Percentiles rank a stretch among this genome's conserved stretches.
Conservation (phyloP, 345 rosid species). For the Bruguiera parviflora region DNA sequence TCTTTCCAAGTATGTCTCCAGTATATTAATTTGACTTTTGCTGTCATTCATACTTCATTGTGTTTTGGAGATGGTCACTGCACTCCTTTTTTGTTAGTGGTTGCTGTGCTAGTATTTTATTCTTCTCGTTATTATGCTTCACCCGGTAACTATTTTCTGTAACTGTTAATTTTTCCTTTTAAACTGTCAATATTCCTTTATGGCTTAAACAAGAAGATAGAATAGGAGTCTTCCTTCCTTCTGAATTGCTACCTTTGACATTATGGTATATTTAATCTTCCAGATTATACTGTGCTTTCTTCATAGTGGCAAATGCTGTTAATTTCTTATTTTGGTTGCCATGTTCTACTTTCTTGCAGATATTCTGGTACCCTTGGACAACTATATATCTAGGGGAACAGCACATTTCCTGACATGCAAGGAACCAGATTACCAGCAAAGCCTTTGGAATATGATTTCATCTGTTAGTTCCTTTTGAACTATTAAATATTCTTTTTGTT, state of each 20-base stretch:
- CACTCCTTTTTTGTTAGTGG: background rate
- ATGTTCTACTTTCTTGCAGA: conserved; percentile 40
- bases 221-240: background rate
- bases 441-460: conserved; percentile 90
- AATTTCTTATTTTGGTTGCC: conserved; percentile 5
- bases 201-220: background rate
- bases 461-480: conserved; percentile 49
- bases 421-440: conserved; percentile 94
- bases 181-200: too few relatives aligned
- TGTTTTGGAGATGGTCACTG: background rate
- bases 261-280: background rate
- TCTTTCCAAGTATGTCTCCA: conserved; percentile 68
- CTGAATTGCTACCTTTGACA: background rate
- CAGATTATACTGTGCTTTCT: background rate
- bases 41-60: too few relatives aligned
- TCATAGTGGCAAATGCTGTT: background rate
- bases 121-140: background rate
- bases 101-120: background rate
- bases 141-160: background rate
- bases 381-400: conserved; percentile 92
- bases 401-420: conserved; percentile 82
- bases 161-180: background rate
- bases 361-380: conserved; percentile 96
- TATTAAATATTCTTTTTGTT: background rate
- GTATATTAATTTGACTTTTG: background rate